These are phyloP conservation scores for Talaromyces adpressus DNA, from an alignment of 495 filamentous ascomycete species.

Conservation along the genomic window DNA sequence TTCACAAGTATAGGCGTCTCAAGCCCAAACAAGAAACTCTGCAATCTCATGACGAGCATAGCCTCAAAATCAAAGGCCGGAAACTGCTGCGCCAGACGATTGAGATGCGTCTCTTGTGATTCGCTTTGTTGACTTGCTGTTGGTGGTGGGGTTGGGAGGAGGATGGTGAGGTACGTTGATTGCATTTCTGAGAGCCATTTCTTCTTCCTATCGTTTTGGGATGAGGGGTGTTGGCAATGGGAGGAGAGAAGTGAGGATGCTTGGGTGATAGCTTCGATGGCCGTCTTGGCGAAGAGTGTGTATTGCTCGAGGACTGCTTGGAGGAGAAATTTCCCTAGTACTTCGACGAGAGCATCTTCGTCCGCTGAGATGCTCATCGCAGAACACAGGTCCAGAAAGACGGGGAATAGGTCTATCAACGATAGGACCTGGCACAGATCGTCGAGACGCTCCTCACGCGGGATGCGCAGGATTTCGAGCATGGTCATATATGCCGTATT, in stretches of 20 bases:
- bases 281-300: constrained; percentile 19
- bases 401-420: constrained; percentile 33
- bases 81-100: constrained; percentile 7
- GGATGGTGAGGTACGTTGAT: constrained; percentile 9
- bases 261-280: constrained; percentile 14
- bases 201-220: neutral
- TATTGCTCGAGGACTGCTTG: constrained; percentile 45
- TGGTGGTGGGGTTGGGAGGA: constrained; percentile 7
- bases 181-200: neutral
- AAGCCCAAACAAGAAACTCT: constrained; percentile 27
- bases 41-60: constrained; percentile 22
- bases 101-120: constrained; percentile 7
- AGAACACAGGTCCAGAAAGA: constrained; percentile 43
- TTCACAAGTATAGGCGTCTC: constrained; percentile 36
- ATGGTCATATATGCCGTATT: constrained; percentile 5
- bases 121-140: neutral
- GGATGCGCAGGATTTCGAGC: constrained; percentile 2
- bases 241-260: neutral
- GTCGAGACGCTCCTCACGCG: neutral
- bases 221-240: neutral
- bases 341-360: constrained; percentile 10
- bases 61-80: constrained; percentile 17
- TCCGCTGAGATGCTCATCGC: constrained; percentile 11
- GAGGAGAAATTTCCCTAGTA: constrained; percentile 40
- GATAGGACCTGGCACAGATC: constrained; percentile 7